A percentile compares a stretch with the other conserved stretches of the same genome.
Conservation (phyloP, 2,329 filamentous ascomycete genomes). For the Fusarium hostae region DNA sequence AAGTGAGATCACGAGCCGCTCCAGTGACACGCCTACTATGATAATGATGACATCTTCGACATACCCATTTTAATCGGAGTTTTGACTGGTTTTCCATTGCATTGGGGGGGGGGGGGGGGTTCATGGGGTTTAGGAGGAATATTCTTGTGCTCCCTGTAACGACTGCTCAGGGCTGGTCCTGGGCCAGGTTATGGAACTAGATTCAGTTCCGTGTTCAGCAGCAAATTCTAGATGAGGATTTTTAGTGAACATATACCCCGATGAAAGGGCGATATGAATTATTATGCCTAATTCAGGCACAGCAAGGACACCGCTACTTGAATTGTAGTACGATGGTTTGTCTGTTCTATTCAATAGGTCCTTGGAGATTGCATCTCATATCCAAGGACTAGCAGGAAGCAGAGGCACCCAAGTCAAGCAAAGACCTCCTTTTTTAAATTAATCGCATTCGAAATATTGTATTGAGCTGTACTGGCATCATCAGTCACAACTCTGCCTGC, state of each 20-base stretch:
- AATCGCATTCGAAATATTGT: slow-evolving; percentile 23
- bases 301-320: slow-evolving; percentile 10
- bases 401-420: neutral
- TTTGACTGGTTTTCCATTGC: slow-evolving; percentile 45
- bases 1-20: slow-evolving; percentile 43
- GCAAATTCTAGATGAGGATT: slow-evolving; percentile 25
- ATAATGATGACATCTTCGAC: slow-evolving; percentile 48
- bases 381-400: slow-evolving; percentile 5
- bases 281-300: slow-evolving; percentile 13
- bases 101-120: too few relatives aligned
- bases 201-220: slow-evolving; percentile 13
- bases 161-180: slow-evolving; percentile 13
- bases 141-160: slow-evolving; percentile 26
- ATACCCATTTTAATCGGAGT: slow-evolving; percentile 50
- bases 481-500: slow-evolving; percentile 11
- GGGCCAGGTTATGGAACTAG: slow-evolving; percentile 6
- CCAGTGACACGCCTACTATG: slow-evolving; percentile 38
- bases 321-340: neutral
- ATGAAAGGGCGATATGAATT: slow-evolving; percentile 8
- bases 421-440: neutral
- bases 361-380: slow-evolving; percentile 29
- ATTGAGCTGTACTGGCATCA: slow-evolving; percentile 4
- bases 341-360: slow-evolving; percentile 29
- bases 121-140: slow-evolving; percentile 28
- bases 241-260: slow-evolving; percentile 32